phyloP scores from a whole-genome alignment of 176 grass and related monocot species.

The Calamus simplicifolius region DNA sequence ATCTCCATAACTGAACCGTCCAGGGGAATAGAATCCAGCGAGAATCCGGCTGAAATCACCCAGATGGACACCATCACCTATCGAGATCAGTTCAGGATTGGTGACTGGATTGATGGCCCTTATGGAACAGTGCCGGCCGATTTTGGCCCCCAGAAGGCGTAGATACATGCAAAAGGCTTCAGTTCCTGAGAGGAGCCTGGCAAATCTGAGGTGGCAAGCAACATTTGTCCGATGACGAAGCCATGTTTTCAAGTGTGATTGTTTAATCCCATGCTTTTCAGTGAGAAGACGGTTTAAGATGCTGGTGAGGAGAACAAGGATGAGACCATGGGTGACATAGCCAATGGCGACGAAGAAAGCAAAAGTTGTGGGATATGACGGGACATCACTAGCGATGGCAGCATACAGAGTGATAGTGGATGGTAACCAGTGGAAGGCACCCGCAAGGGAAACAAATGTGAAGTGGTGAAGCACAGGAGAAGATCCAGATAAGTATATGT shows the following conservation, averaged over 20 bases:
- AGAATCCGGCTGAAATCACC: conserved; percentile 61
- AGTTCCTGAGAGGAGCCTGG: conserved; percentile 62
- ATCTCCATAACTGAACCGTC: conserved; percentile 27
- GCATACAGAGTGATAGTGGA: conserved; percentile 35
- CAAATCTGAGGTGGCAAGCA: conserved; percentile 51
- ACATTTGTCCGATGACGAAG: conserved; percentile 34
- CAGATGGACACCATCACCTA: conserved; percentile 62
- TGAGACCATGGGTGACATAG: conserved; percentile 44
- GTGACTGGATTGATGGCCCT: conserved; percentile 52
- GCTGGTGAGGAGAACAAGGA: conserved; percentile 37
- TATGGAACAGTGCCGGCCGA: conserved; percentile 60
- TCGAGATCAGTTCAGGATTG: conserved; percentile 37
- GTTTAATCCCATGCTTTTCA: conserved; percentile 6
- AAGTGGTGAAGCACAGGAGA: conserved; percentile 34
- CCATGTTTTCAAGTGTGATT: conserved; percentile 14
- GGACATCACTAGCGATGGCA: conserved; percentile 24
- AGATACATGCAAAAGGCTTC: conserved; percentile 66
- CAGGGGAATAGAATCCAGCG: conserved; percentile 36
- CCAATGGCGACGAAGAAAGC: conserved; percentile 29
- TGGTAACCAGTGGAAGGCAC: conserved; percentile 61
- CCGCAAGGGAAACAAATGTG: conserved; percentile 46
- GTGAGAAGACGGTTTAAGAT: conserved; percentile 22
- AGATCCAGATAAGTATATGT: conserved; percentile 25
- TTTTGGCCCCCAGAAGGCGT: conserved; percentile 54
- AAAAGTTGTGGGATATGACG: conserved; percentile 24